phyloP scores from a whole-genome alignment of 2,329 filamentous ascomycete genomes.

The Talaromyces sp. region DNA sequence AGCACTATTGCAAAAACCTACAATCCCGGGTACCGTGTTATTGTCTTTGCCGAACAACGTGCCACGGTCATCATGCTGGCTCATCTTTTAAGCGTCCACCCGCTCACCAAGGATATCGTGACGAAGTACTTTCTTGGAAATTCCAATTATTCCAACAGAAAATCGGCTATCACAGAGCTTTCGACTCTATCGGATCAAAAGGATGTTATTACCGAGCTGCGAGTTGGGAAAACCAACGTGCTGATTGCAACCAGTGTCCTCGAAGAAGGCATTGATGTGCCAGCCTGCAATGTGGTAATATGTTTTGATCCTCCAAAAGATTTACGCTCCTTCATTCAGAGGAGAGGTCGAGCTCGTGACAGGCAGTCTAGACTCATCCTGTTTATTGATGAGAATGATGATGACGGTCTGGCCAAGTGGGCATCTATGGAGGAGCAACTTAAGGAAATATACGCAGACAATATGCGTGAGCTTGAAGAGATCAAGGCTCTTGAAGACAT shows the following conservation, averaged over 20 bases:
- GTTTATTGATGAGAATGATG: constrained; percentile 36
- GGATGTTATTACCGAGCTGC: constrained; percentile 53
- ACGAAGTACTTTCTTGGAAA: constrained; percentile 54
- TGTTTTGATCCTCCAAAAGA: constrained; percentile 61
- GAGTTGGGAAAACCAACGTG: constrained; percentile 52
- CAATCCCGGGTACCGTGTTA: constrained; percentile 50
- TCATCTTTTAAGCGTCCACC: constrained; percentile 55
- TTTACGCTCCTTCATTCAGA: constrained; percentile 62
- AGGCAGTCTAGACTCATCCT: constrained; percentile 57
- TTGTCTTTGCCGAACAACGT: constrained; percentile 66
- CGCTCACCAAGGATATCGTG: constrained; percentile 40
- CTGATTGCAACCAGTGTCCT: constrained; percentile 57
- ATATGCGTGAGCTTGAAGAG: constrained; percentile 51
- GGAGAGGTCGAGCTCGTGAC: constrained; percentile 58
- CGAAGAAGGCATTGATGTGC: constrained; percentile 60
- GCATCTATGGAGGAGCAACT: constrained; percentile 66
- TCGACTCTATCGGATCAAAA: constrained; percentile 47
- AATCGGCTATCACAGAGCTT: constrained; percentile 49
- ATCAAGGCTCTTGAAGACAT: constrained; percentile 50
- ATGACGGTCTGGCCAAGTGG: constrained; percentile 53
- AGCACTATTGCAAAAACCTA: constrained; percentile 48
- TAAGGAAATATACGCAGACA: constrained; percentile 64
- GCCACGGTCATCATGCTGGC: constrained; percentile 59
- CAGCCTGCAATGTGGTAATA: constrained; percentile 62
- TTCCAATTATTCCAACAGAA: constrained; percentile 41